Conservation (phyloP, 495 filamentous ascomycete genomes). For the Tuber calosporum region DNA sequence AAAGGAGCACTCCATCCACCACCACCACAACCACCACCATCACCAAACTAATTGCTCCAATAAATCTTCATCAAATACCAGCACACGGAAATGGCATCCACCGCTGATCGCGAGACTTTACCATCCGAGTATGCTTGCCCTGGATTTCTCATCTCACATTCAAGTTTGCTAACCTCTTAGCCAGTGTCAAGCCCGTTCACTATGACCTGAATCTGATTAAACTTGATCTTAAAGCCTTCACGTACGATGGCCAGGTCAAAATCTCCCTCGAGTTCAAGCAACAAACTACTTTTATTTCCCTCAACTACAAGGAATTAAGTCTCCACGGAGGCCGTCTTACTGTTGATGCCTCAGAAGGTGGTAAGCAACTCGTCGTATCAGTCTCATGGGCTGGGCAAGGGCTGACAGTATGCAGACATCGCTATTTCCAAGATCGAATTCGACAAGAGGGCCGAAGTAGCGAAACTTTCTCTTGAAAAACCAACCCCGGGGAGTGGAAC, state of each 20-base stretch:
- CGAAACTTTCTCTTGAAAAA: constrained; percentile 62
- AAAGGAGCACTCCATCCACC: neutral
- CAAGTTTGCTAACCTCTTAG: constrained; percentile 27
- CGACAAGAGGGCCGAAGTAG: constrained; percentile 71
- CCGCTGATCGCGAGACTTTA: constrained; percentile 49
- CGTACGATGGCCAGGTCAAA: constrained; percentile 72
- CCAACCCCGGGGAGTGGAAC: constrained; percentile 57
- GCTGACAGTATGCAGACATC: constrained; percentile 42
- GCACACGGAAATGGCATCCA: constrained; percentile 46
- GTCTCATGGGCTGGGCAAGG: constrained; percentile 47
- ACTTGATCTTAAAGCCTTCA: constrained; percentile 67
- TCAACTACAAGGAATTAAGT: constrained; percentile 39
- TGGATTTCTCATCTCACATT: constrained; percentile 14
- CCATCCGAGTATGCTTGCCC: constrained; percentile 47
- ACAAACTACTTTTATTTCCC: constrained; percentile 16
- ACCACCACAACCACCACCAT: neutral
- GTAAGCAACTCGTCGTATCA: constrained; percentile 36
- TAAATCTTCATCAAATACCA: constrained; percentile 35
- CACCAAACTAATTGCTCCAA: neutral
- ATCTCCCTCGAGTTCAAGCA: constrained; percentile 45
- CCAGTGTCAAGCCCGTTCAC: constrained; percentile 71
- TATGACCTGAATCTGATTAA: constrained; percentile 78
- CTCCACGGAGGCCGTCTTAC: constrained; percentile 28
- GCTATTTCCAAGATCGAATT: constrained; percentile 63
- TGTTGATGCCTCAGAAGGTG: constrained; percentile 20